Percentiles rank a stretch among this genome's conserved stretches.
These are phyloP conservation scores for Seminavis robusta DNA, from an alignment of 108 stramenopile species.

Conservation along the genomic window DNA sequence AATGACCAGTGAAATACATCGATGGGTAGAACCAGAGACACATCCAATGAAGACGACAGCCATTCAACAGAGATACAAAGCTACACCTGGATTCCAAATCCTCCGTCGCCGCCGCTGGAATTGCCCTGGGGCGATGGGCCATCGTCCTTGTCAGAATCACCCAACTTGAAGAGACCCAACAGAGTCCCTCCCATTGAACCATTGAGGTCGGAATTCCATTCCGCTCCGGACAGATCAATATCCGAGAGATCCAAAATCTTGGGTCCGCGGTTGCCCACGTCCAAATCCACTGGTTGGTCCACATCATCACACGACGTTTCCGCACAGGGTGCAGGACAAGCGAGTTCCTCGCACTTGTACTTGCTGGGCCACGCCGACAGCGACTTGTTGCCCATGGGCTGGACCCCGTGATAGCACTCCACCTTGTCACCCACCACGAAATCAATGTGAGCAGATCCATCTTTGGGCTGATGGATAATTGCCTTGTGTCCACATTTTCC, in stretches of 20 bases:
- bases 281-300: neutral
- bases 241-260: conserved; percentile 7
- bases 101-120: too few relatives aligned
- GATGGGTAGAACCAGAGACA: too few relatives aligned
- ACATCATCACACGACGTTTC: neutral
- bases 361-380: conserved; percentile 41
- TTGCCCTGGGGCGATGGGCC: too few relatives aligned
- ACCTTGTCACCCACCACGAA: conserved; percentile 63
- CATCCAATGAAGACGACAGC: too few relatives aligned
- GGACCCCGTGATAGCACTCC: conserved; percentile 52
- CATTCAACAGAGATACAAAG: too few relatives aligned
- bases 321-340: neutral
- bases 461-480: conserved; percentile 53
- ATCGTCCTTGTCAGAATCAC: too few relatives aligned
- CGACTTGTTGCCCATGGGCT: conserved; percentile 10
- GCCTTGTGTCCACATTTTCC: conserved; percentile 67
- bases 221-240: conserved; percentile 10
- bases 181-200: conserved; percentile 11
- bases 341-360: conserved; percentile 42
- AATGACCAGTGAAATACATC: too few relatives aligned
- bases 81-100: too few relatives aligned
- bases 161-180: conserved; percentile 5
- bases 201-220: conserved; percentile 18
- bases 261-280: neutral
- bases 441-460: conserved; percentile 57